Evolutionary conservation across 148 eudicot species (phyloP).

Genomic region (Arbutus unedo): DNA sequence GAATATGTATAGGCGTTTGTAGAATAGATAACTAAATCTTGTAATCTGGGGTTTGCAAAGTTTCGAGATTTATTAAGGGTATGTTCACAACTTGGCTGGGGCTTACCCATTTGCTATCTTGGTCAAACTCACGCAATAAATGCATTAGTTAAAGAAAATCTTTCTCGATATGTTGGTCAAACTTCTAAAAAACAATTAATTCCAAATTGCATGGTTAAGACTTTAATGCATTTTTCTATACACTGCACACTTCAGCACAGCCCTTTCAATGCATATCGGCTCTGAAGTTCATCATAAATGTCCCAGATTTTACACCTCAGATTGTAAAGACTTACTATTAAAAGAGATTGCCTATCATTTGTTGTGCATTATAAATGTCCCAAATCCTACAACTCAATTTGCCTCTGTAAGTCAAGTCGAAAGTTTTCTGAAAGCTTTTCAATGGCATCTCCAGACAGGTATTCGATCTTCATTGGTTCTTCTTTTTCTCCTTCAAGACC

Average conservation of each 20-base stretch:
- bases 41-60: background rate
- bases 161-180: background rate
- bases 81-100: background rate
- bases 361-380: too few species aligned
- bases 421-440: background rate
- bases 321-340: background rate
- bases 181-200: background rate
- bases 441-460: slow-evolving; percentile 9
- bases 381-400: background rate
- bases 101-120: too few species aligned
- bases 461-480: background rate
- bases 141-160: slow-evolving; percentile 5
- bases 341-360: background rate
- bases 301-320: background rate
- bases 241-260: background rate
- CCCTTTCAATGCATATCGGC: background rate
- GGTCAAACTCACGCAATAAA: background rate
- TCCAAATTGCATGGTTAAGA: background rate
- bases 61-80: background rate
- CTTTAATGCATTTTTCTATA: background rate
- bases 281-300: background rate
- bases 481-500: too few species aligned
- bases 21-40: background rate
- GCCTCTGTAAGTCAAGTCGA: background rate
- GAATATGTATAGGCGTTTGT: background rate